Evolutionary conservation across 805 yeast species (phyloP).

Genomic region (Nakazawaea wyomingensis): DNA sequence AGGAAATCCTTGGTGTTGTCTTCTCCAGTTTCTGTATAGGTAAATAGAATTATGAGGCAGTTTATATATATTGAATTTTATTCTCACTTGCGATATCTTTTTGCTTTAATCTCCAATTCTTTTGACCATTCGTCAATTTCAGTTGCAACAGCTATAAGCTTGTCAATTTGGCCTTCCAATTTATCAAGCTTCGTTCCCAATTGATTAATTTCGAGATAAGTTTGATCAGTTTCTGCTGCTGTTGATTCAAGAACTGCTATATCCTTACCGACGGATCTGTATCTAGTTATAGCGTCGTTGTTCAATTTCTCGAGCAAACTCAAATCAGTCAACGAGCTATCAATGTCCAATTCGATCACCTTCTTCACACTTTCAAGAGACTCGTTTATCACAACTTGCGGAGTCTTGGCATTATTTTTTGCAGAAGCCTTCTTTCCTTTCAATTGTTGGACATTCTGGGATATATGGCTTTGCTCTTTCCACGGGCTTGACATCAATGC

Average conservation of each 20-base stretch:
- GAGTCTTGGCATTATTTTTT: constrained; percentile 9
- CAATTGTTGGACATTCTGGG: neutral
- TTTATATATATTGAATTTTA: constrained; percentile 72
- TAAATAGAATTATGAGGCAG: constrained; percentile 54
- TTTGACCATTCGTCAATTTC: constrained; percentile 61
- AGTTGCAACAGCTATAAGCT: constrained; percentile 39
- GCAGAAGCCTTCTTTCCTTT: neutral
- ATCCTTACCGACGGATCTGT: constrained; percentile 40
- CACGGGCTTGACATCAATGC: neutral
- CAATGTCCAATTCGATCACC: constrained; percentile 29
- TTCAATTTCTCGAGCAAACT: constrained; percentile 49
- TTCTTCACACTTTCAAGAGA: constrained; percentile 27
- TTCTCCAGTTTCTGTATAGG: constrained; percentile 94
- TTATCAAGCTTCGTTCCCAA: constrained; percentile 22
- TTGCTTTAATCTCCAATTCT: constrained; percentile 44
- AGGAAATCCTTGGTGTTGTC: constrained; percentile 86
- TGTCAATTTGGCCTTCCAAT: constrained; percentile 31
- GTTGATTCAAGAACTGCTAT: constrained; percentile 20
- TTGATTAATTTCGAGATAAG: constrained; percentile 23
- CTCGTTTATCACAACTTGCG: constrained; percentile 20
- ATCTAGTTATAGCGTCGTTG: constrained; percentile 52
- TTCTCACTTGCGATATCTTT: constrained; percentile 15
- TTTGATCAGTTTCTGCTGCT: constrained; percentile 8
- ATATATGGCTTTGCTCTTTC: neutral
- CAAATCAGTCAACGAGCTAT: constrained; percentile 33